Evolutionary conservation across 495 filamentous ascomycete species (phyloP), one percentile per base, ranked within the genome.

Genomic region (Pseudotulostoma volvatum): DNA sequence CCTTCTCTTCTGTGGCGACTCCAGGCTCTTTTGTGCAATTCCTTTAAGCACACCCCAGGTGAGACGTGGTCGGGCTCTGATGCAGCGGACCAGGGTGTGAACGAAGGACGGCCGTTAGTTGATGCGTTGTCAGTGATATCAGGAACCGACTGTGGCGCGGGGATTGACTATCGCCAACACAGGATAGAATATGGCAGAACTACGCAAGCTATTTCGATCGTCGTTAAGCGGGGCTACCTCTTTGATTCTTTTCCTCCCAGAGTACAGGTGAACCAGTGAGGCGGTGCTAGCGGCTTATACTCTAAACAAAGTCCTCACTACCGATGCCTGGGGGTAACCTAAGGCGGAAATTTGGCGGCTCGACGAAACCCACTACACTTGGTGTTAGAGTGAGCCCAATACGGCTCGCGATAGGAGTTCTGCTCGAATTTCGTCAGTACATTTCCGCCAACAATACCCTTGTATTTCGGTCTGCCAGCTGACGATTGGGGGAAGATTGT

Each of bases 61-160:
- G 59, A 60, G 63, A 64, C 61, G 59, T 64, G 62, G 61, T 67
- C 63, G 61, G 62, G 64, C 62, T 61, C 52, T 55, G 58, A 65
- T 65, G 64, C 64, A 67, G 63, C 49, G 42, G 51, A 43, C 44
- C 50, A 52, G 53, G 54, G 48, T 53, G 52, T 46, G 47, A 51
- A 57, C 57, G 51, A 54, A 47, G 47, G 43, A 43, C 53, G 46
- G 50, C 33, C 50, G 39, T 45, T 43, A 44, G 48, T 51, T 54
- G 60, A 67, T 67, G 63, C 57, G 63, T 64, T 67, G 63, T 63
- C 61, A 63, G 48, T 42, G 44, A 45, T 28, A 28, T 28, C 23
- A 28, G 11, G 23, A 5, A 28, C 45, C 49, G 44, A 43, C 49
- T 47, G 49, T 56, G 51, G 47, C 47, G 56, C 47, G 41, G 46